Percentiles rank a stretch among this genome's conserved stretches.
Conservation (phyloP, 345 rosid species). For the Alliaria petiolata region DNA sequence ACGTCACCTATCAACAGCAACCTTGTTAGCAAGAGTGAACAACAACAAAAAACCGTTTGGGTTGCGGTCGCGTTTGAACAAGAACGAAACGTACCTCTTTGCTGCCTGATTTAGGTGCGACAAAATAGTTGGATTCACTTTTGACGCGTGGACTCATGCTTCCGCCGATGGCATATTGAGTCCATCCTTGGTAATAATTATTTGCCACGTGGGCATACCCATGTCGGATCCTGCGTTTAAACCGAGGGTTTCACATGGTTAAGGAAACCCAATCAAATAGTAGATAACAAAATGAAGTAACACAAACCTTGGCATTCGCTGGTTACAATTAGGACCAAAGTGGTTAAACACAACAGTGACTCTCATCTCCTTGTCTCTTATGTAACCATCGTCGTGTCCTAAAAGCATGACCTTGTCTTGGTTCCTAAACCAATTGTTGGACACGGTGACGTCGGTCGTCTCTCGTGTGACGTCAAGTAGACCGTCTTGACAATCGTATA, state of each 20-base stretch:
- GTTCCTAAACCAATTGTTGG: slow-evolving; percentile 6
- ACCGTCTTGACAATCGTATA: not conserved
- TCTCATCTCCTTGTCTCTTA: not conserved
- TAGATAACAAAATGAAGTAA: not conserved
- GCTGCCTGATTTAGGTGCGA: not conserved
- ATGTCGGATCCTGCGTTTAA: not conserved
- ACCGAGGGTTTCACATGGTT: no score
- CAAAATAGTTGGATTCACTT: slow-evolving; percentile 5
- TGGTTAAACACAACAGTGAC: slow-evolving; percentile 6
- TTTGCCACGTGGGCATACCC: slow-evolving; percentile 4
- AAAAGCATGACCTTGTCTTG: slow-evolving; percentile 11
- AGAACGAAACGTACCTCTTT: not conserved
- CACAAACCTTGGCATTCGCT: not conserved
- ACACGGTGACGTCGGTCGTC: not conserved
- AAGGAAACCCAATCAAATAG: not conserved
- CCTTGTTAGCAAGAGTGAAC: not conserved
- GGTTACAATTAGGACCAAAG: slow-evolving; percentile 5
- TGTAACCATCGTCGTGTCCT: not conserved
- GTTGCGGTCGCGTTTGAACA: not conserved
- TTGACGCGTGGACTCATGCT: not conserved
- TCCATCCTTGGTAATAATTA: slow-evolving; percentile 2
- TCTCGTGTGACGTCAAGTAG: not conserved
- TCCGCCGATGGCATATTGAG: not conserved
- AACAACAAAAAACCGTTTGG: not conserved
- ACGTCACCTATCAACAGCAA: not conserved